Evolutionary conservation across 1,284 basidiomycete species (phyloP), one percentile per base, ranked within the genome.

Genomic region (Papiliotrema flavescens): DNA sequence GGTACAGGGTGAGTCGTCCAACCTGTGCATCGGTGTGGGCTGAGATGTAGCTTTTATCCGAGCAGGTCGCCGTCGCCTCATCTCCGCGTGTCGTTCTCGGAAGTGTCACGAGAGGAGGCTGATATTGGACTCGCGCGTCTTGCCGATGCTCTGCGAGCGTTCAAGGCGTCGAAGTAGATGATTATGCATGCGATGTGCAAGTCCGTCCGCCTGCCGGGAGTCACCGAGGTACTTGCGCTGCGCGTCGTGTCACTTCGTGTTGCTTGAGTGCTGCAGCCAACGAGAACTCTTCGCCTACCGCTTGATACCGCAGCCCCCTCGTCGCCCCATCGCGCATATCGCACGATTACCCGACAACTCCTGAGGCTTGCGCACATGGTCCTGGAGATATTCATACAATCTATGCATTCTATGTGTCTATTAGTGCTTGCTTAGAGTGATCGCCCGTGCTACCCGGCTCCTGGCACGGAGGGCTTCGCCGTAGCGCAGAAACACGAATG

Each of bases 51-150:
- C 4, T 94, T 92, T 78, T 79, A 87, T 61, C 88, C 91, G 2
- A 84, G 81, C 51, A 81, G 70, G 84, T 85, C 9, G 79, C 84
- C 22, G 89, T 87, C 70, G 85, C 94, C 24, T 9, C 34, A 36
- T 82, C 90, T 26, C 86, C 88, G 20, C 82, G 87, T 41, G 94
- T 93, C 76, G 88, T 88, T 65, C 69, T 90, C 51, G 79, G 86
- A n/a, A 80, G 82, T 9, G 83, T 84, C 57, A 81, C 84, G 22
- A 79, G 86, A 26, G 3, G 74, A 79, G 32, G 85, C 89, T 22
- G 84, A 90, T 49, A 84, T 88, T 76, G 91, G 87, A 15, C 46
- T 52, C 34, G 17, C n/a, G 20, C 22, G 51, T 24, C 35, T 52
- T 2, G 51, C 51, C 5, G 15, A 3, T 15, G 51, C 51, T 28